phyloP scores from a whole-genome alignment of 805 yeast species.

The Priceomyces castillae region DNA sequence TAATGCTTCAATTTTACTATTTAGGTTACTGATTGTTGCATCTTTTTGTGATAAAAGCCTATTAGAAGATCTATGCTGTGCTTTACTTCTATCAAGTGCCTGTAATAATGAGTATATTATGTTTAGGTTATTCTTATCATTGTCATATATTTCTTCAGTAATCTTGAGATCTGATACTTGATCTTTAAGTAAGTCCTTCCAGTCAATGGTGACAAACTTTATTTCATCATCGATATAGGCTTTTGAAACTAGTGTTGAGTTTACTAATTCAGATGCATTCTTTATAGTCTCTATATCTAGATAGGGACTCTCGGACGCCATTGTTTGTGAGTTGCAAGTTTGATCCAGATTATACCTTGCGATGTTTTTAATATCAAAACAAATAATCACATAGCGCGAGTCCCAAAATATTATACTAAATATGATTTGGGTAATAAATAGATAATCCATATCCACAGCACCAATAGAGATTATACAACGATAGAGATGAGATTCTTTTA shows the following conservation, averaged over 20 bases:
- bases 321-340: background rate
- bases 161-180: conserved; percentile 23
- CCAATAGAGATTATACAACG: too few species aligned
- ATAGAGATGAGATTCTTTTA: too few species aligned
- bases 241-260: conserved; percentile 31
- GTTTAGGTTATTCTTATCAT: conserved; percentile 38
- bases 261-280: conserved; percentile 37
- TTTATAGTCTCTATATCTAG: conserved; percentile 32
- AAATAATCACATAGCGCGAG: background rate
- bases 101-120: conserved; percentile 33
- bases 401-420: background rate
- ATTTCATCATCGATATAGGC: conserved; percentile 34
- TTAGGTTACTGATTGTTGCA: conserved; percentile 22
- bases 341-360: background rate
- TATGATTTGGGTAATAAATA: too few species aligned
- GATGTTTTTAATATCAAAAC: background rate
- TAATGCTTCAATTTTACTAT: conserved; percentile 18
- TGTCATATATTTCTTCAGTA: conserved; percentile 30
- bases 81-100: conserved; percentile 31
- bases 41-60: conserved; percentile 28
- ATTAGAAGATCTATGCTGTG: conserved; percentile 30
- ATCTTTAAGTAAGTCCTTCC: conserved; percentile 27
- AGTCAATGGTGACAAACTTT: conserved; percentile 33
- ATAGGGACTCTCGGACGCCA: conserved; percentile 8
- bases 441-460: too few species aligned